phyloP scores from a whole-genome alignment of 2,329 filamentous ascomycete genomes.

The Calonectria leucothoes region DNA sequence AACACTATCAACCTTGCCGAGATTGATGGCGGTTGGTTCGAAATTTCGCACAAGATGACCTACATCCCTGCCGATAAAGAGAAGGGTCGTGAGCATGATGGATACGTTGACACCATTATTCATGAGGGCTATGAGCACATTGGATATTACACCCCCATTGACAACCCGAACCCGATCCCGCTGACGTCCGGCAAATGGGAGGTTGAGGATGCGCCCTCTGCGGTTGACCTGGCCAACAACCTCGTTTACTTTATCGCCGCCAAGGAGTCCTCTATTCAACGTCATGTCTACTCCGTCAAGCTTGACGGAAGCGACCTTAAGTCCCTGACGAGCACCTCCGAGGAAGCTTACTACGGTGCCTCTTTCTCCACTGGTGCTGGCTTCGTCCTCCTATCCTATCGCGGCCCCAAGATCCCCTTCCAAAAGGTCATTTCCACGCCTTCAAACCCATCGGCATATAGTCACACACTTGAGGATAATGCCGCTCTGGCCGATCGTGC shows the following conservation, averaged over 20 bases:
- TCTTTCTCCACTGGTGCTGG: conserved; percentile 87
- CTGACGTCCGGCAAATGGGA: conserved; percentile 94
- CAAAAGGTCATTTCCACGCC: conserved; percentile 91
- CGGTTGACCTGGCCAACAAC: conserved; percentile 86
- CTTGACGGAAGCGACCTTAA: conserved; percentile 81
- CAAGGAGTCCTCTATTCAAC: conserved; percentile 87
- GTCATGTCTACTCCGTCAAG: conserved; percentile 91
- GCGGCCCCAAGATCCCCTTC: conserved; percentile 87
- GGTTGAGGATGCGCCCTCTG: conserved; percentile 85
- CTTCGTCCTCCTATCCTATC: conserved; percentile 86
- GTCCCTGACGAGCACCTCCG: conserved; percentile 78
- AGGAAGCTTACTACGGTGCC: conserved; percentile 81
- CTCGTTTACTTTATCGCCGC: conserved; percentile 92
- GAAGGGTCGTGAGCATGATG: conserved; percentile 82
- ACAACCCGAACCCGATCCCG: conserved; percentile 83
- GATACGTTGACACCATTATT: conserved; percentile 93
- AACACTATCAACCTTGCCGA: conserved; percentile 82
- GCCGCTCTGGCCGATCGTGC: conserved; percentile 74
- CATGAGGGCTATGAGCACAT: conserved; percentile 90
- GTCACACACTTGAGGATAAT: conserved; percentile 84
- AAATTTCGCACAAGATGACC: conserved; percentile 86
- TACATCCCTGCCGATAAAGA: conserved; percentile 86
- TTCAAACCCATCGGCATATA: conserved; percentile 71
- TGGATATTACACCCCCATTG: conserved; percentile 90
- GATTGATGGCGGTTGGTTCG: conserved; percentile 97